A percentile compares a stretch with the other conserved stretches of the same genome.
Evolutionary conservation across 768 basidiomycete genomes (phyloP).

Genomic region (Nevesoporus exiguus): DNA sequence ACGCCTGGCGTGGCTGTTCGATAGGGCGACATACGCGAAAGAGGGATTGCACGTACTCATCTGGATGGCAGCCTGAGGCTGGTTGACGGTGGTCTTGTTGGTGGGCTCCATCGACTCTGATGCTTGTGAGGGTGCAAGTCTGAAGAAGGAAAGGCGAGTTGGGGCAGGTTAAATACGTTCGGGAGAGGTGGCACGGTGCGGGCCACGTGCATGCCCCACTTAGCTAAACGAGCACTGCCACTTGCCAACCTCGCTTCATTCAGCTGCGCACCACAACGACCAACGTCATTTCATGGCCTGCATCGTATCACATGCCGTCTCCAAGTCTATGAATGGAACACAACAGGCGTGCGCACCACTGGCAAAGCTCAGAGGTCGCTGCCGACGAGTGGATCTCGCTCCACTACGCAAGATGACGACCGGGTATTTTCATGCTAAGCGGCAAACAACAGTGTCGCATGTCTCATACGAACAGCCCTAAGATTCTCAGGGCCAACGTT

Average conservation of each 20-base stretch:
- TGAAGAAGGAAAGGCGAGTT: background rate
- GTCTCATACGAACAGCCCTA: background rate
- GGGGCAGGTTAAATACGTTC: conserved; percentile 17
- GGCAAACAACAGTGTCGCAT: background rate
- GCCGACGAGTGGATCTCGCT: background rate
- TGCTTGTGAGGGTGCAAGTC: conserved; percentile 23
- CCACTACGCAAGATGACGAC: background rate
- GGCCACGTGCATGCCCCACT: conserved; percentile 13
- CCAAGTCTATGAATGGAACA: no score
- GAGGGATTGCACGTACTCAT: conserved; percentile 50
- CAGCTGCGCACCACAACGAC: background rate
- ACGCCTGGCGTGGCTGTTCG: conserved; percentile 34
- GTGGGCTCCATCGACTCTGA: conserved; percentile 30
- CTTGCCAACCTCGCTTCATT: background rate
- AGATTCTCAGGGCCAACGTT: background rate
- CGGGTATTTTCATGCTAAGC: background rate
- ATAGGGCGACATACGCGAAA: background rate
- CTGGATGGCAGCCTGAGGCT: conserved; percentile 57
- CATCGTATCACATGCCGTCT: background rate
- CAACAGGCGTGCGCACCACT: no score
- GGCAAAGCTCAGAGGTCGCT: background rate
- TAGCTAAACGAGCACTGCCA: conserved; percentile 9
- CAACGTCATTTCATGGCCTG: background rate
- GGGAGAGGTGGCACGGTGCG: background rate
- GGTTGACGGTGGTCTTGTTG: conserved; percentile 39